Base-by-base conservation (phyloP, 2,329 filamentous ascomycete species). In the Aspergillus oerlinghausenensis region DNA sequence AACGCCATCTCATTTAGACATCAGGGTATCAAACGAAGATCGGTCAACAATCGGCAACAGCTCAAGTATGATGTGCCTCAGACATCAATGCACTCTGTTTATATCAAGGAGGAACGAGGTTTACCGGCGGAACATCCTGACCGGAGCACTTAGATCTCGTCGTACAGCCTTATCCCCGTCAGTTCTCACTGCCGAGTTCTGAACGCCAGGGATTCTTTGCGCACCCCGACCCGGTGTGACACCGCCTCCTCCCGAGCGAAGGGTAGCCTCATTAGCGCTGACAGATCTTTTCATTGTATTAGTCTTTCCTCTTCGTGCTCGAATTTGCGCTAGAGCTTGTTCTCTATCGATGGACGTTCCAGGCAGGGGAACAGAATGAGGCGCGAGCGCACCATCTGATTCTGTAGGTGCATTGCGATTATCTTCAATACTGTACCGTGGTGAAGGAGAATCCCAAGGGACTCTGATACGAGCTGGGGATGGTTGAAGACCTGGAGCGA, bases 261-360 rank as follows among this genome's bases (percentile, higher is more conserved):
- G 58, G 5, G 61, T 66, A 38, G 69, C 68, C 59, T 76, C 75
- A 32, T 66, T 71, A 19, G 72, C 72, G 49, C 75, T 77, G 10
- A 69, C 71, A 49, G 73, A 76, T 57, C 74, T 67, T 56, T 77
- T 72, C 57, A 70, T 71, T 53, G 70, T 77, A 57, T 74, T 73
- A n/a, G 78, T 74, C 51, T 77, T 71, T 14, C 73, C 76, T 54
- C 78, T 71, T 49, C 78, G 68, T n/a, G 77, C 77, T 55, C 77
- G 67, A 45, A 80, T 80, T 60, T 79, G 77, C 7, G 79, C 78
- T 1, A 80, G 68, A 1, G 78, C 78, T 57, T 77, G 73, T 67
- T 80, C 78, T 21, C 78, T 74, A 51, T 70, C 75, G 53, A 79
- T 72, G 3, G 77, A 77, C 1, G 74, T 76, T n/a, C 75, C 73